phyloP scores from a whole-genome alignment of 2,329 filamentous ascomycete species.

The Arthrobotrys conoides region DNA sequence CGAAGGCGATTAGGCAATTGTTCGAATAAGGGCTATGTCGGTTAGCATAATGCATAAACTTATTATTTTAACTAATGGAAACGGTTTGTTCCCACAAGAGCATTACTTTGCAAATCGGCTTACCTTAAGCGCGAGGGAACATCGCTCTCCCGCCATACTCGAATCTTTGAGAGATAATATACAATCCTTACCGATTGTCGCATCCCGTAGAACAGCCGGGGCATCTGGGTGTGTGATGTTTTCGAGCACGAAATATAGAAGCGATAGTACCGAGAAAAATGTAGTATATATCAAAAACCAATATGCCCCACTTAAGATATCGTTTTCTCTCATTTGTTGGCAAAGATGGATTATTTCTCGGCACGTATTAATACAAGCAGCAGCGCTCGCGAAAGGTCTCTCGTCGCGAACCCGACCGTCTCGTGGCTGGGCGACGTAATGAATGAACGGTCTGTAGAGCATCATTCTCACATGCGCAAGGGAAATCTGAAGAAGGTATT shows the following conservation, averaged over 20 bases:
- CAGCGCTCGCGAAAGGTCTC: constrained; percentile 80
- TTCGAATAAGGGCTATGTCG: constrained; percentile 80
- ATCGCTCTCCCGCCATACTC: constrained; percentile 90
- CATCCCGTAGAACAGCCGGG: constrained; percentile 86
- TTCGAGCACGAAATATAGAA: constrained; percentile 84
- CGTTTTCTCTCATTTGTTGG: constrained; percentile 80
- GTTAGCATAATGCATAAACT: constrained; percentile 38
- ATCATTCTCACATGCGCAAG: constrained; percentile 87
- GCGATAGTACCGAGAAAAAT: constrained; percentile 83
- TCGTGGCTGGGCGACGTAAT: constrained; percentile 79
- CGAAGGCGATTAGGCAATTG: constrained; percentile 82
- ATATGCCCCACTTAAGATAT: constrained; percentile 82
- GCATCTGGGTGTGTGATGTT: constrained; percentile 82
- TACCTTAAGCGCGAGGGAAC: constrained; percentile 83
- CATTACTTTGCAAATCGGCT: neutral
- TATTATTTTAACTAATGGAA: neutral
- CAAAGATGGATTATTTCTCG: constrained; percentile 84
- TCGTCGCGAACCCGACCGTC: constrained; percentile 73
- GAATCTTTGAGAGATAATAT: constrained; percentile 83
- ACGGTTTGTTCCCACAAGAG: neutral
- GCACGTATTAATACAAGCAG: constrained; percentile 74
- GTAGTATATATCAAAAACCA: constrained; percentile 90
- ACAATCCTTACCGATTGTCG: constrained; percentile 85
- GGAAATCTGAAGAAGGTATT: constrained; percentile 82
- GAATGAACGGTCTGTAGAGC: constrained; percentile 84